Evolutionary conservation across 2,329 filamentous ascomycete species (phyloP).

Genomic region (Ambrosiella xylebori): DNA sequence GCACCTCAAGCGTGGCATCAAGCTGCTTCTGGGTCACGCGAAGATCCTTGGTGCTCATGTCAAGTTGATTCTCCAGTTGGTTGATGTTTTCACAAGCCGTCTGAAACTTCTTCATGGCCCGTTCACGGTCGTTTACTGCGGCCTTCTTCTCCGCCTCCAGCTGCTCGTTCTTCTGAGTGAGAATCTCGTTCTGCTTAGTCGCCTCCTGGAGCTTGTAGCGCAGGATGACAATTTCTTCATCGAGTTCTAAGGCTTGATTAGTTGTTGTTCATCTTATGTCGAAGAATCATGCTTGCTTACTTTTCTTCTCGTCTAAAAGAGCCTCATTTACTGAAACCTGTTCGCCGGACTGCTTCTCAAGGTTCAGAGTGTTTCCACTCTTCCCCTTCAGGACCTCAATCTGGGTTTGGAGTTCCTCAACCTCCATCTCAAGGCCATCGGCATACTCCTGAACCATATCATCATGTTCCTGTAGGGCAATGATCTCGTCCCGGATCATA

Average conservation of each 20-base stretch:
- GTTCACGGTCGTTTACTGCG: conserved; percentile 45
- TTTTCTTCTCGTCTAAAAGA: conserved; percentile 34
- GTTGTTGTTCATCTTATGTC: neutral
- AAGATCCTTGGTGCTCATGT: conserved; percentile 25
- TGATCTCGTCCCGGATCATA: conserved; percentile 42
- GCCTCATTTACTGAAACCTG: conserved; percentile 18
- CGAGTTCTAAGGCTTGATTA: conserved; percentile 28
- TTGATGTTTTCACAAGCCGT: conserved; percentile 42
- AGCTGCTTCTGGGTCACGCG: conserved; percentile 26
- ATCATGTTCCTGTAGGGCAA: conserved; percentile 38
- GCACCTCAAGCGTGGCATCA: conserved; percentile 24
- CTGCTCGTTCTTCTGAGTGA: conserved; percentile 33
- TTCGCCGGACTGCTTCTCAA: conserved; percentile 12
- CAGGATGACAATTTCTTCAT: conserved; percentile 41
- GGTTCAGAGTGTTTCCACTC: conserved; percentile 22
- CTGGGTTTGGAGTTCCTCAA: conserved; percentile 32
- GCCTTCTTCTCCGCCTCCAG: conserved; percentile 46
- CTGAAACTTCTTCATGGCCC: conserved; percentile 43
- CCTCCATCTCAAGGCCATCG: conserved; percentile 33
- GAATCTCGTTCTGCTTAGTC: conserved; percentile 24
- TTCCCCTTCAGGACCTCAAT: conserved; percentile 27
- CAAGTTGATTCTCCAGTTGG: conserved; percentile 28
- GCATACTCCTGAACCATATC: conserved; percentile 38
- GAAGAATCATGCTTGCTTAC: conserved; percentile 25
- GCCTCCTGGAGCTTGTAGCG: conserved; percentile 44